A percentile compares a stretch with the other conserved stretches of the same genome.
Conservation (phyloP, 331 rosid genomes). For the Arachis monticola region DNA sequence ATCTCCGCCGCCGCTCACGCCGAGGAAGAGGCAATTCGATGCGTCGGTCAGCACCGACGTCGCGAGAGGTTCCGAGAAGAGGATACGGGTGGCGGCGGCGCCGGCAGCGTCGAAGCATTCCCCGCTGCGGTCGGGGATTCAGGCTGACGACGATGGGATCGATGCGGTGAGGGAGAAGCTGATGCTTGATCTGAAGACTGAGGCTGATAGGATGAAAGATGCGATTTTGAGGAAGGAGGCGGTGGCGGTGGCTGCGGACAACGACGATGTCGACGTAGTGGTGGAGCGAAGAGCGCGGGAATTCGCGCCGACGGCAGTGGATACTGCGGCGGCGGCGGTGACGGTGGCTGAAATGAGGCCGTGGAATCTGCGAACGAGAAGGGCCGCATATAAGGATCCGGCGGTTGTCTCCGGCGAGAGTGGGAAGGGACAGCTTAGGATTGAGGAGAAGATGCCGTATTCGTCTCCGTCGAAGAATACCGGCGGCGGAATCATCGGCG, state of each 20-base stretch:
- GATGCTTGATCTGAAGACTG: constrained; percentile 79
- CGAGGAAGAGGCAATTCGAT: constrained; percentile 45
- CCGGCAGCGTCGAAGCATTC: constrained; percentile 46
- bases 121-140: constrained; percentile 36
- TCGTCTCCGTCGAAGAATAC: constrained; percentile 55
- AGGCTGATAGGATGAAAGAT: constrained; percentile 71
- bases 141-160: constrained; percentile 61
- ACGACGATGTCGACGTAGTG: not conserved
- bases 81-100: constrained; percentile 37
- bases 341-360: constrained; percentile 52
- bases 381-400: constrained; percentile 73
- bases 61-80: constrained; percentile 11
- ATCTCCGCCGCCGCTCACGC: constrained; percentile 34
- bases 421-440: constrained; percentile 54
- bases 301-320: constrained; percentile 15
- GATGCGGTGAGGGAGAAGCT: constrained; percentile 86
- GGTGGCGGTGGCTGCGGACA: constrained; percentile 34
- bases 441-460: constrained; percentile 61
- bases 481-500: constrained; percentile 18
- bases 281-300: constrained; percentile 30
- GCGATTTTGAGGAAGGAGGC: constrained; percentile 63
- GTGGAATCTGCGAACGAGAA: constrained; percentile 84
- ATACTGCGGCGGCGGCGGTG: not conserved
- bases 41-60: not conserved
- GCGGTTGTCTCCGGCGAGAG: constrained; percentile 48